Percentiles rank a stretch among this genome's conserved stretches.
Evolutionary conservation across 345 rosid species (phyloP).

Genomic region (Noccaea caerulescens): DNA sequence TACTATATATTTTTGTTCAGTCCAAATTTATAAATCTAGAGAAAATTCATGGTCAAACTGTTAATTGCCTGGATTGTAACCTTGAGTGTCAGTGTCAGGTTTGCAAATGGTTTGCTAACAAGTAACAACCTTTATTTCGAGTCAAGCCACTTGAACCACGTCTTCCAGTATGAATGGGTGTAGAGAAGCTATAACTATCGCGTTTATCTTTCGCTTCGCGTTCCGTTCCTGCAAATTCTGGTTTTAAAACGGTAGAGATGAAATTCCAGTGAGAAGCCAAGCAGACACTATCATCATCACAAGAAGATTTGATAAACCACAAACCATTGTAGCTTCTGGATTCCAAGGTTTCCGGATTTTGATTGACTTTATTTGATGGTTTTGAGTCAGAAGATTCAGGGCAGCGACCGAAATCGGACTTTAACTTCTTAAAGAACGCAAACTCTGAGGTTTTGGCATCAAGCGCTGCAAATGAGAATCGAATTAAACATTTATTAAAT

Average conservation of each 20-base stretch:
- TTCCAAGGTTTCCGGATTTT: conserved; percentile 29
- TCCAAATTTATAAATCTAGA: not conserved
- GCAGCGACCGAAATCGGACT: conserved; percentile 46
- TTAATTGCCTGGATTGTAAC: conserved; percentile 7
- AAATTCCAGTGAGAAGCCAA: conserved; percentile 15
- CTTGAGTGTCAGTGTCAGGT: conserved; percentile 42
- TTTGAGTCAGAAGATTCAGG: conserved; percentile 29
- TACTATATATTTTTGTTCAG: not conserved
- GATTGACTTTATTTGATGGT: conserved; percentile 23
- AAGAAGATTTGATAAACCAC: not conserved
- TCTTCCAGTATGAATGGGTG: conserved; percentile 37
- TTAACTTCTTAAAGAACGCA: conserved; percentile 73
- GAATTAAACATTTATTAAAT: conserved; percentile 4
- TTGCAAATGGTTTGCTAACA: too few relatives aligned
- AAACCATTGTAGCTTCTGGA: conserved; percentile 25
- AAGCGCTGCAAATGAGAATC: conserved; percentile 49
- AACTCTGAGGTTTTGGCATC: conserved; percentile 77
- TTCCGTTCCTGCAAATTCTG: conserved; percentile 46
- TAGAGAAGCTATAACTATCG: conserved; percentile 38
- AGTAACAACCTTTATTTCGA: conserved; percentile 35
- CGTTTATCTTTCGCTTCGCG: conserved; percentile 12
- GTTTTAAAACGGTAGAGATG: conserved; percentile 2
- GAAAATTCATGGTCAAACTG: not conserved
- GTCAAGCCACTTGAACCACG: conserved; percentile 24
- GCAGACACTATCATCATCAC: not conserved